A percentile compares a stretch with the other conserved stretches of the same genome.
Conservation (phyloP, 441 rosid genomes). For the Biscutella laevigata region DNA sequence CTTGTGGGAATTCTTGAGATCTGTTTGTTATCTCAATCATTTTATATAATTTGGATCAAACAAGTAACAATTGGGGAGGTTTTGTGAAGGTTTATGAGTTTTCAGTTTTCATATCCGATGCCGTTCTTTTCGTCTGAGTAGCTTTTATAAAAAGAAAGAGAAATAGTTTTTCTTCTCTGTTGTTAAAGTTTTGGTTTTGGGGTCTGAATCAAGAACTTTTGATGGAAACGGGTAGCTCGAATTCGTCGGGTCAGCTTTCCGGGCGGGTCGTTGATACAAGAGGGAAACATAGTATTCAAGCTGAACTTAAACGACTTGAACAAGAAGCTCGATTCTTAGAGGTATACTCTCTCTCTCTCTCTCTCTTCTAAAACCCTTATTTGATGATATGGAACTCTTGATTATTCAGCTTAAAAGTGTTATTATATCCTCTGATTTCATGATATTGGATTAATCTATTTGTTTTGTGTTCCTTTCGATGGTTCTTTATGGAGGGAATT, state of each 20-base stretch:
- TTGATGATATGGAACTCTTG: too few species aligned
- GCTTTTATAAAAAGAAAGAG: too few species aligned
- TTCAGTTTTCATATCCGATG: conserved; percentile 8
- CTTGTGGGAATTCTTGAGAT: not conserved
- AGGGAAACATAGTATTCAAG: conserved; percentile 86
- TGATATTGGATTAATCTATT: not conserved
- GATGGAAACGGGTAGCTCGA: conserved; percentile 60
- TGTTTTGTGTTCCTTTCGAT: not conserved
- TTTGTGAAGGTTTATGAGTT: conserved; percentile 42
- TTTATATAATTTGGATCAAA: conserved; percentile 12
- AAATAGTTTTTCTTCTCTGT: conserved; percentile 1
- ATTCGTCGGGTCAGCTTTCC: conserved; percentile 43
- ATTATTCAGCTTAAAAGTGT: too few species aligned
- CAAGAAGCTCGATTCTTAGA: conserved; percentile 82
- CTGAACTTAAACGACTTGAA: conserved; percentile 80
- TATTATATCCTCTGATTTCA: too few species aligned
- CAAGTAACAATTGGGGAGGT: conserved; percentile 25
- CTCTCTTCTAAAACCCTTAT: too few species aligned
- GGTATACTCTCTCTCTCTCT: conserved; percentile 32
- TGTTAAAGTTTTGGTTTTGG: conserved; percentile 11
- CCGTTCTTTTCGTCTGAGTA: conserved; percentile 13
- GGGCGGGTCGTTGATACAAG: conserved; percentile 52
- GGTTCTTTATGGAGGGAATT: not conserved
- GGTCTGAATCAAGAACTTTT: not conserved
- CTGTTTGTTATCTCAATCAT: conserved; percentile 22